Percentiles rank a stretch among this genome's conserved stretches.
phyloP scores from a whole-genome alignment of 352 stramenopile genomes.

The Globisporangium radiosum region DNA sequence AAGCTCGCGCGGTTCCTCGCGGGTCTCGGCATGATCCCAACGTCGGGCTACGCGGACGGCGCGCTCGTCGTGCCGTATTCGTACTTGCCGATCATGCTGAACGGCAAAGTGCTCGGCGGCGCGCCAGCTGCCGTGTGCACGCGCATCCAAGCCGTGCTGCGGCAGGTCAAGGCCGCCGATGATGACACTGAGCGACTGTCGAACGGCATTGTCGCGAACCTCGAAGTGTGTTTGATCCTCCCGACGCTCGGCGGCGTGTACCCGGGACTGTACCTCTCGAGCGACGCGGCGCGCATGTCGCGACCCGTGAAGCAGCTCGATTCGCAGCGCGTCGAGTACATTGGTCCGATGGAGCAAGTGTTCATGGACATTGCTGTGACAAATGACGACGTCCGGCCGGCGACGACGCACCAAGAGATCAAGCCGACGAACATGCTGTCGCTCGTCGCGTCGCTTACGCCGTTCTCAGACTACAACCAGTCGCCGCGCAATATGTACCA shows the following conservation, averaged over 20 bases:
- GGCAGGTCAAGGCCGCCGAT: conserved; percentile 62
- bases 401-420: conserved; percentile 98
- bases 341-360: conserved; percentile 97
- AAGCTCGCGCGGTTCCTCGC: conserved; percentile 74
- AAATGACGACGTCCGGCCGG: conserved; percentile 92
- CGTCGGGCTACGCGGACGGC: conserved; percentile 72
- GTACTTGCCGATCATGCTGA: conserved; percentile 94
- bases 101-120: conserved; percentile 94
- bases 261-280: conserved; percentile 97
- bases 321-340: conserved; percentile 92
- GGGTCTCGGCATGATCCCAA: conserved; percentile 78
- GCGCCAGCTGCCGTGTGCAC: conserved; percentile 84
- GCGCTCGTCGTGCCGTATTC: conserved; percentile 82
- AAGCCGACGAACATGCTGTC: conserved; percentile 99
- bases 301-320: conserved; percentile 89
- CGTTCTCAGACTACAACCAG: conserved; percentile 99
- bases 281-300: conserved; percentile 92
- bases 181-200: conserved; percentile 40
- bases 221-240: conserved; percentile 80
- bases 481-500: conserved; percentile 99
- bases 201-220: conserved; percentile 64
- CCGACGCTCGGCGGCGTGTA: conserved; percentile 90
- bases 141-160: conserved; percentile 62
- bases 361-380: conserved; percentile 98
- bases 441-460: conserved; percentile 97